Percentiles rank a stretch among this genome's conserved stretches.
Conservation (phyloP, 2,329 filamentous ascomycete species). For the Elsinoe necatrix region DNA sequence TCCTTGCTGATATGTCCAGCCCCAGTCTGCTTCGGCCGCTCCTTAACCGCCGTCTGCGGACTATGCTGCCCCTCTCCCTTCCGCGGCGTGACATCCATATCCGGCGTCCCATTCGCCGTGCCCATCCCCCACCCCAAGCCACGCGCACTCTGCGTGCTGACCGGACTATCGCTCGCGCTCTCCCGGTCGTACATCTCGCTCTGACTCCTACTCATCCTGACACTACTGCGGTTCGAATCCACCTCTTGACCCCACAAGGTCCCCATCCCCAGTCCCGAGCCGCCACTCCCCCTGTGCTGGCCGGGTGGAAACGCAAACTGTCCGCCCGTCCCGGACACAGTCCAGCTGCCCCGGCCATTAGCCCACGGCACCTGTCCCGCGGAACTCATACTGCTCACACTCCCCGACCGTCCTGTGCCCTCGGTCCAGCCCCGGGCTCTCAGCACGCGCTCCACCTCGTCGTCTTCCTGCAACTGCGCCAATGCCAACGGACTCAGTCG, state of each 20-base stretch:
- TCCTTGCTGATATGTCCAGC: constrained; percentile 23
- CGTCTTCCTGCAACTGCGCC: constrained; percentile 18
- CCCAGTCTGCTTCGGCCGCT: constrained; percentile 6
- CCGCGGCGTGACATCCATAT: constrained; percentile 20
- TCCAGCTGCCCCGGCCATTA: constrained; percentile 6
- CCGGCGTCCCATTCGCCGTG: background rate
- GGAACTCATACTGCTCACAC: constrained; percentile 16
- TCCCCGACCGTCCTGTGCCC: constrained; percentile 11
- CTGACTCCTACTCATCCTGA: constrained; percentile 13
- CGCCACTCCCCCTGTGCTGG: background rate
- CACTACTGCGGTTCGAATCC: background rate
- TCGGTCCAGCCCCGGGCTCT: constrained; percentile 14
- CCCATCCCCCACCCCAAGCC: constrained; percentile 4
- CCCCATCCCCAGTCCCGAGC: background rate
- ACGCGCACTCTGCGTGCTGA: constrained; percentile 12
- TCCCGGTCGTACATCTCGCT: constrained; percentile 4
- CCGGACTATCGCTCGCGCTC: constrained; percentile 13
- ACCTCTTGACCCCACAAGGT: background rate
- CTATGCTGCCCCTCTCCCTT: constrained; percentile 14
- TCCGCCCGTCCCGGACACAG: background rate
- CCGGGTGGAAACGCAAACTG: background rate
- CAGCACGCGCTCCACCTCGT: constrained; percentile 16
- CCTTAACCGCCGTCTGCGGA: constrained; percentile 21
- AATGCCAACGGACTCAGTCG: constrained; percentile 17
- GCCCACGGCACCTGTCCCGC: constrained; percentile 5